Evolutionary conservation across 768 basidiomycete species (phyloP), one percentile per base, ranked within the genome.

Genomic region (Mycena maculata): DNA sequence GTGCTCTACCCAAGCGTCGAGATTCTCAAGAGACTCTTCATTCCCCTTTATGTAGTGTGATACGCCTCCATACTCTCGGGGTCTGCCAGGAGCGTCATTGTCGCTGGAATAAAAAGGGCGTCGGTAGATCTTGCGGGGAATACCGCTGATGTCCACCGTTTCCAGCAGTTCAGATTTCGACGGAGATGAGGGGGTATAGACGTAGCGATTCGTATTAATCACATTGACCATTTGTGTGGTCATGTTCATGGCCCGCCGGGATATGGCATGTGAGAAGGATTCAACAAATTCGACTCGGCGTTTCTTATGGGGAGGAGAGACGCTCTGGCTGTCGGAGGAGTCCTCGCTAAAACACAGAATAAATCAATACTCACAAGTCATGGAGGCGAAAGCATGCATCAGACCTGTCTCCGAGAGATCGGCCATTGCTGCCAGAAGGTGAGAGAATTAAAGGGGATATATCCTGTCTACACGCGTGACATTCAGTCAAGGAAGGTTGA

Each of bases 61-160:
- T 1, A 93, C 76, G 0, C 95, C 96, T 23, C 89, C 95, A 76
- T 91, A 96, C 79, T 94, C 92, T 71, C 88, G 84, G 3, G 90
- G 78, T n/a, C 80, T 78, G 33, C 84, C 83, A 1, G 95, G 91
- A 0, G 90, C 85, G 74, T 99, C 97, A 5, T 72, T 70, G 25
- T 84, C 82, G 55, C 87, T 86, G 8, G 93, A 94, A 74, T 94
- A 99, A 77, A 86, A 91, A 0, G 96, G 93, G n/a, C 86, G 81
- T 48, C 84, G 87, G 77, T 98, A 96, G 25, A 92, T 76, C 70
- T 87, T 89, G 49, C 74, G 79, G 5, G 88, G 85, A 9, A 93
- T 75, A 23, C 83, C 84, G 69, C 86, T 78, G 0, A 75, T 72
- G 33, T 84, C 82, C 16, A 90, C 61, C 49, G 81, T 84, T 9